These are phyloP conservation scores for Neophaeococcomyces aloes DNA, from an alignment of 2,329 filamentous ascomycete genomes.

Conservation along the genomic window DNA sequence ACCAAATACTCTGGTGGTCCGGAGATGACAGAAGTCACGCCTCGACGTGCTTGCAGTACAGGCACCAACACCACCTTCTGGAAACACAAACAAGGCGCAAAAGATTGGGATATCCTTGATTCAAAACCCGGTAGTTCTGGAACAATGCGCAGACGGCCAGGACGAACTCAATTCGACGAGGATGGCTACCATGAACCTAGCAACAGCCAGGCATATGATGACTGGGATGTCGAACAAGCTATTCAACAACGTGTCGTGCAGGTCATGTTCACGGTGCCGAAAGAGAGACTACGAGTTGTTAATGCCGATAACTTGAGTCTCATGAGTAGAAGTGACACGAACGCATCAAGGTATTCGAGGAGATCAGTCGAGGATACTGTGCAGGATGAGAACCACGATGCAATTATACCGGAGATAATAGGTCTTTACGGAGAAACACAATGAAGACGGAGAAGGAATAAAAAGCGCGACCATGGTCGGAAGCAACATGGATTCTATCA, in stretches of 20 bases:
- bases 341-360: slow-evolving; percentile 14
- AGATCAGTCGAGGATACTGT: slow-evolving; percentile 1
- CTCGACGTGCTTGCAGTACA: slow-evolving; percentile 39
- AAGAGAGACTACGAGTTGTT: slow-evolving; percentile 75
- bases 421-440: slow-evolving; percentile 18
- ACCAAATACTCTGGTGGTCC: slow-evolving; percentile 2
- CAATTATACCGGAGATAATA: slow-evolving; percentile 16
- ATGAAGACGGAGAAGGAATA: slow-evolving; percentile 15
- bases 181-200: slow-evolving; percentile 5
- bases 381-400: not conserved
- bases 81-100: slow-evolving; percentile 41
- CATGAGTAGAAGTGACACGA: slow-evolving; percentile 20
- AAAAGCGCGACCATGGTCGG: not conserved
- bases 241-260: slow-evolving; percentile 63
- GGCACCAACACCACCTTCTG: slow-evolving; percentile 34
- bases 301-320: slow-evolving; percentile 53
- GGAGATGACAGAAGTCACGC: slow-evolving; percentile 22
- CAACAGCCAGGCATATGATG: slow-evolving; percentile 33
- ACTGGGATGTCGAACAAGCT: slow-evolving; percentile 68
- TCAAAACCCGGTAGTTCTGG: not conserved
- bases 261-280: slow-evolving; percentile 88
- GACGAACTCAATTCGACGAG: not conserved
- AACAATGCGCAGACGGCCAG: slow-evolving; percentile 1
- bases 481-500: not conserved
- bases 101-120: slow-evolving; percentile 40